Evolutionary conservation across 2,329 filamentous ascomycete species (phyloP).

Genomic region (Aspergillus carbonarius): DNA sequence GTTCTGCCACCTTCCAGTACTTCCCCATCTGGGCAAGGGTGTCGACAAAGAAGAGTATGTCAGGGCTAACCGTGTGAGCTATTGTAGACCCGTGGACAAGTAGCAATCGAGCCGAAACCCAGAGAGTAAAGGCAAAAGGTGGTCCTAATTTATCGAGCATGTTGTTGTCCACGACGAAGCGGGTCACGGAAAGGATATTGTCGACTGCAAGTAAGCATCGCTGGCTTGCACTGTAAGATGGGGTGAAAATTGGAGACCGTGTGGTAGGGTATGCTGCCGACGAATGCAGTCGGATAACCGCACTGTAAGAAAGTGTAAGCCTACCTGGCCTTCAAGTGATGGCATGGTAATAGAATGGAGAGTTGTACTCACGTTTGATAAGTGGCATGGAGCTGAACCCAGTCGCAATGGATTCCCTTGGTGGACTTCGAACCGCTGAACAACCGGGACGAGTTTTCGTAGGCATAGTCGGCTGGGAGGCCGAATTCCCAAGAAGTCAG

Average conservation of each 20-base stretch:
- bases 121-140: slow-evolving; percentile 87
- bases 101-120: slow-evolving; percentile 83
- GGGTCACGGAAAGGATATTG: slow-evolving; percentile 73
- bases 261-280: slow-evolving; percentile 91
- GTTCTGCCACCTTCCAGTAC: slow-evolving; percentile 81
- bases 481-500: slow-evolving; percentile 81
- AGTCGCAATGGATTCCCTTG: slow-evolving; percentile 73
- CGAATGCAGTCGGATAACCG: slow-evolving; percentile 85
- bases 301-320: slow-evolving; percentile 44
- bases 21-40: slow-evolving; percentile 76
- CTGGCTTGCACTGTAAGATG: slow-evolving; percentile 81
- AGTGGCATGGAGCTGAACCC: slow-evolving; percentile 88
- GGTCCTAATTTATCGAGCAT: slow-evolving; percentile 80
- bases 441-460: slow-evolving; percentile 70
- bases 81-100: slow-evolving; percentile 90
- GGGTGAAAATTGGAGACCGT: slow-evolving; percentile 82
- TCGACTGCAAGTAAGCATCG: slow-evolving; percentile 80
- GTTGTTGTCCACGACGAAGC: slow-evolving; percentile 72
- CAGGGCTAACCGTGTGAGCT: slow-evolving; percentile 75
- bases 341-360: background rate
- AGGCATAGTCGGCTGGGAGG: slow-evolving; percentile 75
- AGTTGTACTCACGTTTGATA: slow-evolving; percentile 68
- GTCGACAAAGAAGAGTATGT: slow-evolving; percentile 79
- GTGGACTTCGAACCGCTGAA: slow-evolving; percentile 65
- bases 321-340: background rate